A percentile compares a stretch with the other conserved stretches of the same genome.
Evolutionary conservation across 768 basidiomycete species (phyloP).

Genomic region (Russula lepida): DNA sequence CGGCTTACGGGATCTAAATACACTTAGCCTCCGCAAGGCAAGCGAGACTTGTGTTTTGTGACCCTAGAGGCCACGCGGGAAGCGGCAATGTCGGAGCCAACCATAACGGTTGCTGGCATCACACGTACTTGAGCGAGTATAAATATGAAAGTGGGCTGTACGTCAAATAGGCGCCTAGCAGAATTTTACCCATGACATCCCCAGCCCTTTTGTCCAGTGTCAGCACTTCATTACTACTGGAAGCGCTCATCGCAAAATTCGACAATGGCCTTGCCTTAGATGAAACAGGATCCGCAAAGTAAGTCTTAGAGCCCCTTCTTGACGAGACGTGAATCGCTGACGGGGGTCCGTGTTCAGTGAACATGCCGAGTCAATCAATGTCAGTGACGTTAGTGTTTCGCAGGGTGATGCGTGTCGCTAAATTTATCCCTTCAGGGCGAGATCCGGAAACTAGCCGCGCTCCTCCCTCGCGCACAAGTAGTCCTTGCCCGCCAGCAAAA

Average conservation of each 20-base stretch:
- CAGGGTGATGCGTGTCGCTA: background rate
- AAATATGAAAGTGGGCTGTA: conserved; percentile 11
- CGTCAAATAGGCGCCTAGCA: conserved; percentile 13
- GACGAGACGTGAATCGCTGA: background rate
- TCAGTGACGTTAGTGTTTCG: background rate
- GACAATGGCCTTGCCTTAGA: conserved; percentile 10
- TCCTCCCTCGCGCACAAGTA: conserved; percentile 18
- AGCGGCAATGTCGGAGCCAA: conserved; percentile 16
- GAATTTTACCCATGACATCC: conserved; percentile 13
- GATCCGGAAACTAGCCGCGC: conserved; percentile 11
- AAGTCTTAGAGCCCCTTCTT: background rate
- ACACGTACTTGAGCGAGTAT: conserved; percentile 6
- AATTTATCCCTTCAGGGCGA: conserved; percentile 10
- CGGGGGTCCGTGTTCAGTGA: background rate
- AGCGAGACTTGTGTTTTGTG: conserved; percentile 14
- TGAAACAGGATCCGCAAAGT: conserved; percentile 2
- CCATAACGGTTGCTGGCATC: conserved; percentile 15
- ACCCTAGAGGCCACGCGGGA: conserved; percentile 9
- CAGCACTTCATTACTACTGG: conserved; percentile 9
- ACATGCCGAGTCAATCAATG: background rate
- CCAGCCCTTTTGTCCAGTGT: conserved; percentile 10
- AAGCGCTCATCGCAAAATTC: conserved; percentile 14
- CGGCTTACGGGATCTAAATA: conserved; percentile 11
- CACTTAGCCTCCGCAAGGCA: conserved; percentile 9
- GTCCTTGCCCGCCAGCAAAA: conserved; percentile 17